Base-by-base conservation (phyloP, 1,139 yeast genomes). In the Yamadazyma triangularis region DNA sequence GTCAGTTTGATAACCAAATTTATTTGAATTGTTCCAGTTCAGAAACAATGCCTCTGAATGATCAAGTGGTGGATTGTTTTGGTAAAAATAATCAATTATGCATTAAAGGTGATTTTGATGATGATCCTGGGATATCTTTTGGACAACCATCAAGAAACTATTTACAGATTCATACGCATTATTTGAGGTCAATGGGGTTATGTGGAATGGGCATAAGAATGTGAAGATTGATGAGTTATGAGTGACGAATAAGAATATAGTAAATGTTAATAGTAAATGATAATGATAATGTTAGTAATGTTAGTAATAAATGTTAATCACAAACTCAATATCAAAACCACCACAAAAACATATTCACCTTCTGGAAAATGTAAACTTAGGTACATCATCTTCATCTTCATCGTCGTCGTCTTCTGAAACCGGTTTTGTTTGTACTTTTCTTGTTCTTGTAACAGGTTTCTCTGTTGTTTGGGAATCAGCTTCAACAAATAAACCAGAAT, bases 181-280 rank as follows among this genome's bases (percentile, higher is more conserved):
- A 73, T 43, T 72, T 73, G 43, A 56, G 76, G 34, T 52, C 50
- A 20, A 48, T 73, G 56, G 78, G 78, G 0, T 44, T 57, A 23
- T 73, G 79, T 47, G 74, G 75, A 2, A 44, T 66, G 10, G 36
- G 36, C 16, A 48, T n/a, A n/a, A n/a, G n/a, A n/a, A n/a, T n/a
- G n/a, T n/a, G n/a, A n/a, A n/a, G n/a, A n/a, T n/a, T n/a, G n/a
- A n/a, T n/a, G n/a, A n/a, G n/a, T n/a, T n/a, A n/a, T n/a, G n/a
- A n/a, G n/a, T n/a, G n/a, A n/a, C n/a, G n/a, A n/a, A n/a, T n/a
- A n/a, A n/a, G n/a, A n/a, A n/a, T n/a, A n/a, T n/a, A n/a, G n/a
- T n/a, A n/a, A n/a, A n/a, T n/a, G n/a, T n/a, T n/a, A n/a, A n/a
- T n/a, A n/a, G n/a, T n/a, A n/a, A n/a, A n/a, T n/a, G n/a, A n/a